Base-by-base conservation (phyloP, 257 asterid genomes). In the Lithospermum erythrorhizon region DNA sequence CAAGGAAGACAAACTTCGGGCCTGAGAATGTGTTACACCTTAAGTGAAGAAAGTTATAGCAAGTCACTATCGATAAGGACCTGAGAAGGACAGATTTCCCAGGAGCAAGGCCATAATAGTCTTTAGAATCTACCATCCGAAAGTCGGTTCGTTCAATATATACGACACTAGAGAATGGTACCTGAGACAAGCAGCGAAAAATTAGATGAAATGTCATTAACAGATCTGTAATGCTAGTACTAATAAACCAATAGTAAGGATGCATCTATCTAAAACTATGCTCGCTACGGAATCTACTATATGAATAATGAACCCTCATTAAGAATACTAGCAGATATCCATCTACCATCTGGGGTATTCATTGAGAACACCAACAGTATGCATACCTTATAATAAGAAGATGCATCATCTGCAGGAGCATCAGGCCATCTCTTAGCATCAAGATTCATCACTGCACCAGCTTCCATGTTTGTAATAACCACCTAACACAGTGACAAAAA, bases 401-500 rank as follows among this genome's bases (percentile, higher is more conserved):
- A 80, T 47, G 83, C 66, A 23, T 78, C 87, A 48, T 90, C 84
- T 18, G 77, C 70, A 65, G 83, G 87, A 65, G 94, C 94, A 71
- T 87, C 96, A 47, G 97, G 97, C 96, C 95, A 90, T 75, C 71
- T 87, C 87, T 87, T 90, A 58, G 97, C 96, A 79, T 85, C 94
- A 35, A 83, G 84, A 61, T 85, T 83, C 79, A 76, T 74, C n/a
- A 82, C 82, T 54, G 78, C 65, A 70, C 82, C 78, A 60, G 73
- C 75, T 19, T 83, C 97, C 75, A 85, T 63, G 61, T 90, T 84
- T 61, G 94, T 83, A 68, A 90, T 80, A 55, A 90, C 82, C 56
- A 90, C 97, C 97, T 90, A 67, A 20, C 61, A 22, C 55, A 64
- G 51, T 27, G 15, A 37, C 27, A 55, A 63, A n/a, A 20, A 51